Base-by-base conservation (phyloP, 495 filamentous ascomycete genomes). In the Penicillium paxilli region DNA sequence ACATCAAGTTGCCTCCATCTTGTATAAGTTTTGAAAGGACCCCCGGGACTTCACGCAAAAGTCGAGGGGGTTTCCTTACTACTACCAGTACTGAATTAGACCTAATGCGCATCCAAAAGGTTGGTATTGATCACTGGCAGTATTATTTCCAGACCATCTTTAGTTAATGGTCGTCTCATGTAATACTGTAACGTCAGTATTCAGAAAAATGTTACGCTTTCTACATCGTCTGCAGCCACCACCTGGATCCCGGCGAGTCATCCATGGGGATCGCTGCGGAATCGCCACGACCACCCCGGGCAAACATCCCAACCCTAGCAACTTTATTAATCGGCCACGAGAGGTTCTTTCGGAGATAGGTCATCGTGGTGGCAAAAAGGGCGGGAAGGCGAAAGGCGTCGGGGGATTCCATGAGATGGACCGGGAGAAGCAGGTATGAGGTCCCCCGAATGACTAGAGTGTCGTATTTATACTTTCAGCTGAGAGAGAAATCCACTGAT, bases 271-370 rank as follows among this genome's bases (percentile, higher is more conserved):
- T 37, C 32, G 52, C 7, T 30, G 46, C 38, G 38, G 47, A 20
- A 22, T 64, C 38, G 58, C 58, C 44, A 61, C 54, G 14, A 47
- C 47, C 38, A 42, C 64, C 76, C 54, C 49, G 8, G 35, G 24
- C 6, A 32, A 28, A 4, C 59, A 85, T 59, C 68, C 67, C 28
- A 88, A 87, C 58, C 81, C 82, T 37, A 76, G 77, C 19, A 85
- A 87, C 65, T 87, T 87, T 67, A 78, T 81, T 71, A 86, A 86
- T 69, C 79, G 79, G 54, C 70, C 81, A 41, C 77, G 77, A 57
- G 80, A 83, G 37, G 80, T 86, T 51, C 81, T 86, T 16, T 69
- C 70, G 20, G 73, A 74, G 17, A 78, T 81, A 41, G 81, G 77
- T 1, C 59, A 65, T 1, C 82, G 81, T 59, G 80, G 79, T 5